Percentiles rank a stretch among this genome's conserved stretches.
Evolutionary conservation across 1,139 yeast species (phyloP).

Genomic region (Yamadazyma dushanensis): DNA sequence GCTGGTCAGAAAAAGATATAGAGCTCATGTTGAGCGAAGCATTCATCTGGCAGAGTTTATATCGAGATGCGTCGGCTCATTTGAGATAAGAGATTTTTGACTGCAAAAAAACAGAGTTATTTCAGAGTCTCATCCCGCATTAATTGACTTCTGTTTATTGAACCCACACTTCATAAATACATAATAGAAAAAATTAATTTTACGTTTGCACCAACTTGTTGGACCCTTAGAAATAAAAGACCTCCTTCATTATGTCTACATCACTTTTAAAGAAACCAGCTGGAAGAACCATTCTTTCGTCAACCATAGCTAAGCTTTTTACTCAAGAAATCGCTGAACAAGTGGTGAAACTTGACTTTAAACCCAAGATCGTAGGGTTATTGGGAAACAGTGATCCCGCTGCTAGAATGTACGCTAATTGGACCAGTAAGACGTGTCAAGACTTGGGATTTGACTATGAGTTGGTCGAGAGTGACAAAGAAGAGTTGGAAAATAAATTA

Average conservation of each 20-base stretch:
- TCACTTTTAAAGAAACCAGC: slow-evolving; percentile 39
- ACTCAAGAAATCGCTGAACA: slow-evolving; percentile 67
- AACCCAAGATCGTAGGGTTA: slow-evolving; percentile 84
- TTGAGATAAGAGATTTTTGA: slow-evolving; percentile 23
- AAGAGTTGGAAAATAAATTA: slow-evolving; percentile 80
- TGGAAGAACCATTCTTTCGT: slow-evolving; percentile 84
- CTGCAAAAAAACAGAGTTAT: slow-evolving; percentile 8
- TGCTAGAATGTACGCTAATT: slow-evolving; percentile 89
- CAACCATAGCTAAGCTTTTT: slow-evolving; percentile 81
- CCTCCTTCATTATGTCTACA: neutral
- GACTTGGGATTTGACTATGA: slow-evolving; percentile 85
- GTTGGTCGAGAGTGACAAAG: slow-evolving; percentile 70
- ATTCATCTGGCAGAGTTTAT: slow-evolving; percentile 91
- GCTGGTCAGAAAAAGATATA: slow-evolving; percentile 87
- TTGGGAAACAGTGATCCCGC: slow-evolving; percentile 94
- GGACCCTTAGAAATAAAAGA: neutral
- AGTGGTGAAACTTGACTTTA: slow-evolving; percentile 49
- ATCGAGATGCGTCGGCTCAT: slow-evolving; percentile 86
- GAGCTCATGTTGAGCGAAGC: slow-evolving; percentile 94
- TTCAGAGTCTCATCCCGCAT: slow-evolving; percentile 13
- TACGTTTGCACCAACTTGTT: neutral
- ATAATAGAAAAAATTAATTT: slow-evolving; percentile 3
- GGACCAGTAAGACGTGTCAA: slow-evolving; percentile 92
- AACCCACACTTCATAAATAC: slow-evolving; percentile 2
- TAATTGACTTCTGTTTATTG: slow-evolving; percentile 10